These are phyloP conservation scores for Crithidia acanthocephali DNA, from an alignment of 208 protist genomes.

Conservation along the genomic window DNA sequence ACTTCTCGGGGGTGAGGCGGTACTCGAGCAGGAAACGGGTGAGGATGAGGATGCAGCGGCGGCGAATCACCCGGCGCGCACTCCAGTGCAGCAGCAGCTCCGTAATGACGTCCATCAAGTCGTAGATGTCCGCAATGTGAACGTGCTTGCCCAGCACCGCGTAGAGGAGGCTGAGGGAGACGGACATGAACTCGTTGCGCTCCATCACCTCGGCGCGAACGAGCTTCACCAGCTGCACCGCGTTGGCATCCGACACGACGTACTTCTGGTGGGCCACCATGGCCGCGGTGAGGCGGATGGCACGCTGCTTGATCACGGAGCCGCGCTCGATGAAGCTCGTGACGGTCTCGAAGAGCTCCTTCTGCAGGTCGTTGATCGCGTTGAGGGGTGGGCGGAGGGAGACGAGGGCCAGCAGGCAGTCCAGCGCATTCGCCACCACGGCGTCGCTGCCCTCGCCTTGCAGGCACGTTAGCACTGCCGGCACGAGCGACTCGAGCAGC, in stretches of 20 bases:
- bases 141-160: conserved; percentile 89
- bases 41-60: conserved; percentile 76
- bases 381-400: conserved; percentile 79
- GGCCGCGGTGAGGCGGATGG: conserved; percentile 82
- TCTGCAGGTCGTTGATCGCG: conserved; percentile 58
- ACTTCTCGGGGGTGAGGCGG: conserved; percentile 87
- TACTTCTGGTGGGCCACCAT: conserved; percentile 81
- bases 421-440: conserved; percentile 85
- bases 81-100: conserved; percentile 86
- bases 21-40: conserved; percentile 93
- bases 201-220: conserved; percentile 82
- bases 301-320: conserved; percentile 87
- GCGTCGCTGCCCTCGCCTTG: conserved; percentile 90
- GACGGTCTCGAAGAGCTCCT: conserved; percentile 72
- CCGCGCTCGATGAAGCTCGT: conserved; percentile 82
- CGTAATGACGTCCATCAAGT: conserved; percentile 87
- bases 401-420: conserved; percentile 84
- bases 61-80: conserved; percentile 65
- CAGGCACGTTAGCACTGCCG: conserved; percentile 77
- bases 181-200: conserved; percentile 79
- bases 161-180: conserved; percentile 84
- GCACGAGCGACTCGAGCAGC: conserved; percentile 78
- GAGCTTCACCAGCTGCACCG: conserved; percentile 62
- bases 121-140: conserved; percentile 88
- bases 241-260: conserved; percentile 62